Conservation (phyloP, 495 filamentous ascomycete genomes). For the Pseudevernia furfuracea region DNA sequence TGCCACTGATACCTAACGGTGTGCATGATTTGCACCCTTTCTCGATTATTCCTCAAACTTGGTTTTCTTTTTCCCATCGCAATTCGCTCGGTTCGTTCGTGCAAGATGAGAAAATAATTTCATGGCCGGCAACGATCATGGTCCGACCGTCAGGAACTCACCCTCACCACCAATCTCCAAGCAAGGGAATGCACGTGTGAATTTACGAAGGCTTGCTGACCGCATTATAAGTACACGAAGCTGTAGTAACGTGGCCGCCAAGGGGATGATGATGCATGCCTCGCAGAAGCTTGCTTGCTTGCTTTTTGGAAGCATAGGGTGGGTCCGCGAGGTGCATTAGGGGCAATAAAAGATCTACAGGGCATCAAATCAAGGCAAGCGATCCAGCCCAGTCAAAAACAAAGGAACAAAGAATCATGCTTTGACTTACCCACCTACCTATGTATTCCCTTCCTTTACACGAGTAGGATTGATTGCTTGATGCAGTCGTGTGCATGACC, state of each 20-base stretch:
- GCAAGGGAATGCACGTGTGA: background rate
- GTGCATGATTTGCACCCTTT: background rate
- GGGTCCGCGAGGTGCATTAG: constrained; percentile 1
- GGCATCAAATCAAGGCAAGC: background rate
- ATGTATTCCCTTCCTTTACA: background rate
- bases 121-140: background rate
- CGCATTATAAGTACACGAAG: background rate
- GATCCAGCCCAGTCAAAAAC: background rate
- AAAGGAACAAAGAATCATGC: no score
- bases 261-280: constrained; percentile 8
- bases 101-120: background rate
- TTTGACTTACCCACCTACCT: no score
- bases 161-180: background rate
- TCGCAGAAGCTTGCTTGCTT: constrained; percentile 4
- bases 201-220: background rate
- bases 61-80: background rate
- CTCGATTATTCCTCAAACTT: background rate
- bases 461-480: background rate
- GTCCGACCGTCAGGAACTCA: background rate
- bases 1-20: background rate
- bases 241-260: no score
- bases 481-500: background rate
- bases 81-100: background rate
- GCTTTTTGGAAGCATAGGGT: background rate
- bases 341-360: background rate